Percentiles rank a stretch among this genome's conserved stretches.
phyloP scores from a whole-genome alignment of 257 asterid genomes.

The Ajuga chamaepitys region DNA sequence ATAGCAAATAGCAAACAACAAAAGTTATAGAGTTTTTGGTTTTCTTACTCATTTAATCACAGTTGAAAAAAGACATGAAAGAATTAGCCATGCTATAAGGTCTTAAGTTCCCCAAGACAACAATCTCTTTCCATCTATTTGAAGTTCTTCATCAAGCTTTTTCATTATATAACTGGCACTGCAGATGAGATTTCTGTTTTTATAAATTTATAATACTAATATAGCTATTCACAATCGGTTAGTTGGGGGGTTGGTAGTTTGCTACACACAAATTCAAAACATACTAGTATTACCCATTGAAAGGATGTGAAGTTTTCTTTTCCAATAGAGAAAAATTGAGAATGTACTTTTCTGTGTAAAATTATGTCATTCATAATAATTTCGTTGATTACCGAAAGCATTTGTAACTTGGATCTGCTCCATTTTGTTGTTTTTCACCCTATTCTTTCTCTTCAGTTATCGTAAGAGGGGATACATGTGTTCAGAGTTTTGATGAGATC shows the following conservation, averaged over 20 bases:
- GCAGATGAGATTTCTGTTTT: neutral
- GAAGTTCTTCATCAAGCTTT: neutral
- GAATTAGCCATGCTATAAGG: too few relatives aligned
- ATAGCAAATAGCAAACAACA: too few relatives aligned
- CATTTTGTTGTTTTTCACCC: neutral
- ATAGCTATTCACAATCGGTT: neutral
- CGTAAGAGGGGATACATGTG: neutral
- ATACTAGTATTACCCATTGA: neutral
- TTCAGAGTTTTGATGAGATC: neutral
- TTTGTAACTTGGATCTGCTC: neutral
- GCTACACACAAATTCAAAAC: neutral
- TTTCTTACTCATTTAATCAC: too few relatives aligned
- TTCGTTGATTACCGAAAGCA: neutral
- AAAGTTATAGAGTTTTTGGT: too few relatives aligned
- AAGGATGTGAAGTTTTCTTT: neutral
- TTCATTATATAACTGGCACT: neutral
- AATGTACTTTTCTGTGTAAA: neutral
- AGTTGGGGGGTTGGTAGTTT: neutral
- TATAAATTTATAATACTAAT: neutral
- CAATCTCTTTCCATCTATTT: too few relatives aligned
- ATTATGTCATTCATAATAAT: neutral
- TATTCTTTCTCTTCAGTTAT: neutral
- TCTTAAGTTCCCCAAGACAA: too few relatives aligned
- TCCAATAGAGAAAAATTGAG: neutral
- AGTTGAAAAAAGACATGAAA: too few relatives aligned